Base-by-base conservation (phyloP, 495 filamentous ascomycete species). In the Melanomma pulvis-pyrius region DNA sequence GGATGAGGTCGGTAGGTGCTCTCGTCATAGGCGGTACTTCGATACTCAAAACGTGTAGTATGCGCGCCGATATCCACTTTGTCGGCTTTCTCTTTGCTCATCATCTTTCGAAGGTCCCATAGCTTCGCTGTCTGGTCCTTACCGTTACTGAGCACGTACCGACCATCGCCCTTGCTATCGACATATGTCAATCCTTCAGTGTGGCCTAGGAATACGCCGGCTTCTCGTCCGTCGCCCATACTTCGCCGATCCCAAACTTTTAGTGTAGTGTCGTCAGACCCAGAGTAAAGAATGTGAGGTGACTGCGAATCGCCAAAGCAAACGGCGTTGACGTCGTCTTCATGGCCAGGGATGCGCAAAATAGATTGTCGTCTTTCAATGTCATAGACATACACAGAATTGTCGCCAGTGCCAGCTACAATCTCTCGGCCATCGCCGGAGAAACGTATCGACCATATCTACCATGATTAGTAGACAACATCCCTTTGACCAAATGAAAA, bases 101-200 rank as follows among this genome's bases (percentile, higher is more conserved):
- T 90, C 83, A 90, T 91, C 65, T 85, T 88, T 59, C 96, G 82
- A 50, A 98, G 78, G 78, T 98, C 94, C 94, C 94, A 98, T 3
- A 98, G 83, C 78, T 98, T 98, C 88, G 96, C 96, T 32, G 86
- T 90, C 75, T 98, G 94, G 71, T 98, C 94, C 72, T 98, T 98
- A 61, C 84, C 90, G 66, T 98, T 98, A 64, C 90, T 93, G 7
- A 98, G 82, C 9, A 98, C 88, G 72, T 97, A 98, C 72, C 94
- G 84, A 9, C 94, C 94, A 73, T 98, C 94, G 53, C 92, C 92
- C 77, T 98, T 98, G 78, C 88, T 93, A 76, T 98, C 93, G 59
- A 98, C 88, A 71, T 97, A 97, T 0, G 94, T 98, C 1, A 98
- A 73, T 15, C 94, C 94, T 75, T 98, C 92, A 12, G 90, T 93